A percentile compares a stretch with the other conserved stretches of the same genome.
Conservation (phyloP, 768 basidiomycete genomes). For the Royoungia palumana region DNA sequence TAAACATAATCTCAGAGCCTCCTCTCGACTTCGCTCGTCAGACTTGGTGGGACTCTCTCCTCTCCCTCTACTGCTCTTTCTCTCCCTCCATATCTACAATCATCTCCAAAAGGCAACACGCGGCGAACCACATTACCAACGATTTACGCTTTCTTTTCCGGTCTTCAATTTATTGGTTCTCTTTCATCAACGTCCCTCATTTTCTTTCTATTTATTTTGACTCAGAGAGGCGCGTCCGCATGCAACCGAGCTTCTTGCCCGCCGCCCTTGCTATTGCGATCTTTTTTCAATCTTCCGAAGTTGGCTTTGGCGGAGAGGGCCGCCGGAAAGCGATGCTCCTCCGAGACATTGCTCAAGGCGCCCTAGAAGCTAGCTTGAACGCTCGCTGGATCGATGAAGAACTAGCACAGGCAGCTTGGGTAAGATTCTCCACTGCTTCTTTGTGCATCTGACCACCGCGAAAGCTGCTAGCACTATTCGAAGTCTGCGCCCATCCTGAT, state of each 20-base stretch:
- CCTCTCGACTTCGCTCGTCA: constrained; percentile 65
- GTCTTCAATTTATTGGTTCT: constrained; percentile 66
- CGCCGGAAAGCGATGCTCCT: constrained; percentile 57
- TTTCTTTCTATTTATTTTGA: constrained; percentile 63
- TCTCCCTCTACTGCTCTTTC: constrained; percentile 48
- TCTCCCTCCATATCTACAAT: constrained; percentile 33
- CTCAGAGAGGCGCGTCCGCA: constrained; percentile 45
- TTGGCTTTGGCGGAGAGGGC: constrained; percentile 47
- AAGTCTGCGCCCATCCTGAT: constrained; percentile 64
- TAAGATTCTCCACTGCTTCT: constrained; percentile 31
- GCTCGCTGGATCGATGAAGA: constrained; percentile 72
- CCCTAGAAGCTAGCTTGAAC: constrained; percentile 67
- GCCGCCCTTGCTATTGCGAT: constrained; percentile 62
- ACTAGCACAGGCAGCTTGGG: constrained; percentile 75
- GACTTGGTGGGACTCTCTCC: constrained; percentile 76
- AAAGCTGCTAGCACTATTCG: constrained; percentile 69
- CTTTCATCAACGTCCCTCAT: constrained; percentile 67
- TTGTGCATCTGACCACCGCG: constrained; percentile 7
- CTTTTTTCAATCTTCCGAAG: constrained; percentile 68
- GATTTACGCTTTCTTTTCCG: constrained; percentile 67
- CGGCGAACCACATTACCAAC: constrained; percentile 42
- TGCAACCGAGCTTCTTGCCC: constrained; percentile 68
- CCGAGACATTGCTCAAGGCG: constrained; percentile 64
- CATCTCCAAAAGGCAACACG: constrained; percentile 44
- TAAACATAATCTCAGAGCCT: constrained; percentile 48